phyloP scores from a whole-genome alignment of 371 early-diverging fungal genomes.

The Batkoa obscura region DNA sequence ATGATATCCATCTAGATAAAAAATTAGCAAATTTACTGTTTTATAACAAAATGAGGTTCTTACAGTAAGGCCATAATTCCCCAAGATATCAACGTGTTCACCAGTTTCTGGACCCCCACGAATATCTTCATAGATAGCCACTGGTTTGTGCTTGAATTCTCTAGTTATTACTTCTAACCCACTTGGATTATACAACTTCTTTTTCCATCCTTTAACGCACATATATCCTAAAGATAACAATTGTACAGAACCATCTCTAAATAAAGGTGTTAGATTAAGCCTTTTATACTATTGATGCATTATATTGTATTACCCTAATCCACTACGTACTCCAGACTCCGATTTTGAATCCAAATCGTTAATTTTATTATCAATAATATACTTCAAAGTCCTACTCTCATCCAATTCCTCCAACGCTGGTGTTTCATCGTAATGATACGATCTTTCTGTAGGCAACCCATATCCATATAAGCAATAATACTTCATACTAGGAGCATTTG shows the following conservation, averaged over 20 bases:
- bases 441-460: slow-evolving; percentile 59
- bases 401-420: slow-evolving; percentile 12
- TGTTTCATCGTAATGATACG: slow-evolving; percentile 37
- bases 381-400: slow-evolving; percentile 10
- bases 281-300: too few relatives aligned
- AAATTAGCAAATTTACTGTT: too few relatives aligned
- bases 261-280: slow-evolving; percentile 6
- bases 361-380: slow-evolving; percentile 13
- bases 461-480: slow-evolving; percentile 73
- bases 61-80: slow-evolving; percentile 38
- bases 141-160: slow-evolving; percentile 52
- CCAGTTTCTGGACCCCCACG: slow-evolving; percentile 68
- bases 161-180: slow-evolving; percentile 47
- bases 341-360: not conserved
- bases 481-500: slow-evolving; percentile 56
- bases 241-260: slow-evolving; percentile 85
- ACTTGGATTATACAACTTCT: slow-evolving; percentile 65
- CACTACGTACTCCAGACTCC: not conserved
- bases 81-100: slow-evolving; percentile 82
- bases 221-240: slow-evolving; percentile 78
- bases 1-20: slow-evolving; percentile 1
- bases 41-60: too few relatives aligned
- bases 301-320: not conserved
- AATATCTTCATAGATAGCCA: slow-evolving; percentile 26
- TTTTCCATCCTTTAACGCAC: slow-evolving; percentile 81